These are phyloP conservation scores for Serendipita indica DNA, from an alignment of 768 basidiomycete species.

Conservation along the genomic window DNA sequence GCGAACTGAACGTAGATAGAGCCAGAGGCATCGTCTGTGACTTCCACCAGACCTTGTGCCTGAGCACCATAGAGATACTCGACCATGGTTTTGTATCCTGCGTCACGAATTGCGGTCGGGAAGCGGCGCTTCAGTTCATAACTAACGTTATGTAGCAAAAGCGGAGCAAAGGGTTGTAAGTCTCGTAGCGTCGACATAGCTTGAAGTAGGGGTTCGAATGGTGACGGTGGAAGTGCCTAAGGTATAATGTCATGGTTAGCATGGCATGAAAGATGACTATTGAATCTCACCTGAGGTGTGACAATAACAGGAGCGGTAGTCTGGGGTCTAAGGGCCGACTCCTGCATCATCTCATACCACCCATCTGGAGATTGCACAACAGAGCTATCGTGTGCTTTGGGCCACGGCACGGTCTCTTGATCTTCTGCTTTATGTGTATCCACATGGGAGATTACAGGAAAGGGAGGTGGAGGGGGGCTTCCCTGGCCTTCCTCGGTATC, in stretches of 20 bases:
- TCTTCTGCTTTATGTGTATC: no score
- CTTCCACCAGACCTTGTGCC: not conserved
- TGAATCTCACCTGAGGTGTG: not conserved
- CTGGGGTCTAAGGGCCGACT: not conserved
- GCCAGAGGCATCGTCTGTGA: not conserved
- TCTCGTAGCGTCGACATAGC: not conserved
- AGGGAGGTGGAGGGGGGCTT: not conserved
- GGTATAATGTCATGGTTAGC: not conserved
- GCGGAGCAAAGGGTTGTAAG: not conserved
- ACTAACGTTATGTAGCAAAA: not conserved
- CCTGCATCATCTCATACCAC: conserved; percentile 1
- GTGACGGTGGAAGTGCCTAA: not conserved
- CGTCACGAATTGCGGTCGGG: not conserved
- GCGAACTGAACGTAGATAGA: not conserved
- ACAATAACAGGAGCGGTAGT: not conserved
- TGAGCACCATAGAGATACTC: not conserved
- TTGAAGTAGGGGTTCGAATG: not conserved
- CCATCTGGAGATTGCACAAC: conserved; percentile 4
- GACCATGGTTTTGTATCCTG: conserved; percentile 1
- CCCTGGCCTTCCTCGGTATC: not conserved
- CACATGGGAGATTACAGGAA: no score
- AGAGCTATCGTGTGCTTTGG: not conserved
- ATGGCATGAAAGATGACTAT: not conserved
- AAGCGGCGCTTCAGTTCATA: conserved; percentile 8
- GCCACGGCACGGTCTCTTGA: no score